A percentile compares a stretch with the other conserved stretches of the same genome.
phyloP scores from a whole-genome alignment of 768 basidiomycete genomes.

The Multifurca ochricompacta region DNA sequence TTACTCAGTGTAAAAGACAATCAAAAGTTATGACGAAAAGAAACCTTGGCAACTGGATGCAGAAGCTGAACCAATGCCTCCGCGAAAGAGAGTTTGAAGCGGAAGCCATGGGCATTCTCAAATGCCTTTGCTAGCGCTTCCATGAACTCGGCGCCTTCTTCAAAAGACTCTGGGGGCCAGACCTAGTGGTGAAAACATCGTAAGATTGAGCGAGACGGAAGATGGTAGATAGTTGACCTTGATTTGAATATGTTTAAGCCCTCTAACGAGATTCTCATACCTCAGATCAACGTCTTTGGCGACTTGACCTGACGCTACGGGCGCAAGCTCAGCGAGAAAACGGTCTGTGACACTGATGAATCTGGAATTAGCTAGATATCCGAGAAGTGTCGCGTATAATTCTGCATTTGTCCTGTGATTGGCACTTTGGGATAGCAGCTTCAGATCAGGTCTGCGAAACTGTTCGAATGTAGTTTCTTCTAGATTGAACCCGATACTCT shows the following conservation, averaged over 20 bases:
- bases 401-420: conserved; percentile 81
- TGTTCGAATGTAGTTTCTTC: conserved; percentile 88
- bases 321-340: conserved; percentile 71
- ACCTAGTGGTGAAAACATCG: conserved; percentile 42
- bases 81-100: conserved; percentile 78
- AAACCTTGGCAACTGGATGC: conserved; percentile 83
- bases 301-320: conserved; percentile 66
- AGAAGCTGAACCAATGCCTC: conserved; percentile 70
- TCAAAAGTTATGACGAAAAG: conserved; percentile 6
- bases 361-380: conserved; percentile 74
- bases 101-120: conserved; percentile 72
- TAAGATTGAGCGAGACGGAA: background rate
- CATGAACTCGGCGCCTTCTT: conserved; percentile 88
- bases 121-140: conserved; percentile 78
- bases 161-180: conserved; percentile 89
- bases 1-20: background rate
- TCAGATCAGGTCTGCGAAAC: conserved; percentile 63
- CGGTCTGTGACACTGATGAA: conserved; percentile 92
- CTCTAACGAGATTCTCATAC: conserved; percentile 79
- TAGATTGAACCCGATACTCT: conserved; percentile 68
- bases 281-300: conserved; percentile 74
- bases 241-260: conserved; percentile 74
- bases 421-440: conserved; percentile 53
- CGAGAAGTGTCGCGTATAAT: conserved; percentile 76
- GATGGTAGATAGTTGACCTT: conserved; percentile 40